Evolutionary conservation across 1,139 yeast genomes (phyloP).

Genomic region (Taphrina confusa): DNA sequence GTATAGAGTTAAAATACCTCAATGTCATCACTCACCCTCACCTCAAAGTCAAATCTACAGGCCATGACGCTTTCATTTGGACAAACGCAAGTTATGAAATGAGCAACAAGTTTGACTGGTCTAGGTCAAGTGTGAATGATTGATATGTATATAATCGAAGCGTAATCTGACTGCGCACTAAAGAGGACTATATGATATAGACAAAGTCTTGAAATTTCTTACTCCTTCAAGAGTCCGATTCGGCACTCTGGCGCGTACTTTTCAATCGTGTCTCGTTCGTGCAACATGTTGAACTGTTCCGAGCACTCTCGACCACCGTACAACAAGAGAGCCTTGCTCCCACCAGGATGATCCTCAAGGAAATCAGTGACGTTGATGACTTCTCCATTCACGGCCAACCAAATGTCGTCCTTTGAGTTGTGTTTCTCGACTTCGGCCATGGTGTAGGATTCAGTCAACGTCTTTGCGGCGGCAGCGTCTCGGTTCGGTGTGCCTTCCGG

Average conservation of each 20-base stretch:
- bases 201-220: too few relatives aligned
- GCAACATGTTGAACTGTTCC: constrained; percentile 59
- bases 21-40: too few relatives aligned
- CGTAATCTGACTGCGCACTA: too few relatives aligned
- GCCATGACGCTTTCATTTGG: too few relatives aligned
- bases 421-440: constrained; percentile 59
- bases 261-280: constrained; percentile 57
- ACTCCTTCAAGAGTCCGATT: constrained; percentile 48
- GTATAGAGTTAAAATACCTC: too few relatives aligned
- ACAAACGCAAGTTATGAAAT: too few relatives aligned
- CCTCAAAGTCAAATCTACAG: too few relatives aligned
- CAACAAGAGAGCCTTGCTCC: constrained; percentile 55
- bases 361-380: constrained; percentile 58
- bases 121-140: too few relatives aligned
- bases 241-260: constrained; percentile 55
- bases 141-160: too few relatives aligned
- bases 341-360: constrained; percentile 58
- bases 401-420: constrained; percentile 60
- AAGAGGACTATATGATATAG: too few relatives aligned
- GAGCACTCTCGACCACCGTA: constrained; percentile 65
- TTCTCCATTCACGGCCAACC: constrained; percentile 58
- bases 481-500: constrained; percentile 9
- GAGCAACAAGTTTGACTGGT: too few relatives aligned
- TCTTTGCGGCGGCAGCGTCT: constrained; percentile 12
- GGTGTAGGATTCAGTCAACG: constrained; percentile 45